phyloP scores from a whole-genome alignment of 2,329 filamentous ascomycete species.

The Thielaviopsis musarum region DNA sequence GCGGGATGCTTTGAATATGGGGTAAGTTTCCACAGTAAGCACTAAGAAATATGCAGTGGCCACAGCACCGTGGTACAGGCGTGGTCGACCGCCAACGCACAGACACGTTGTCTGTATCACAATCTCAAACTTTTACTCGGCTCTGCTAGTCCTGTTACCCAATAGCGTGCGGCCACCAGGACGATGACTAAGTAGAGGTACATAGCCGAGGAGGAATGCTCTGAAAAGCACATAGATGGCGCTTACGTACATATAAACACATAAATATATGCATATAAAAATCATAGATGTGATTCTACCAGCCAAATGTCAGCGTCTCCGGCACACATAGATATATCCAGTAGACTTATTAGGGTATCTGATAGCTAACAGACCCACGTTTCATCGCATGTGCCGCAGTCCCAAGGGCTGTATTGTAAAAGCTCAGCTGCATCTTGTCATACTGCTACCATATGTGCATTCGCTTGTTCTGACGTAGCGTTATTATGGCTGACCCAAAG shows the following conservation, averaged over 20 bases:
- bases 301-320: too few relatives aligned
- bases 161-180: not conserved
- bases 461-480: not conserved
- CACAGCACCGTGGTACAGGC: not conserved
- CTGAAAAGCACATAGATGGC: too few relatives aligned
- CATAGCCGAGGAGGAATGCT: too few relatives aligned
- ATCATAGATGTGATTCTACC: too few relatives aligned
- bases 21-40: not conserved
- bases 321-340: not conserved
- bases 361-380: not conserved
- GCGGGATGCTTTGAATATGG: not conserved
- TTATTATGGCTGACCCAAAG: not conserved
- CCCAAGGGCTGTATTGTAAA: not conserved
- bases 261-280: too few relatives aligned
- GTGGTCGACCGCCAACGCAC: not conserved
- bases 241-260: too few relatives aligned
- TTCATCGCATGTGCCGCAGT: not conserved
- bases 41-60: not conserved
- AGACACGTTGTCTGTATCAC: not conserved
- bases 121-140: not conserved
- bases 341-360: not conserved
- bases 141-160: not conserved
- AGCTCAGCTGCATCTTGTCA: not conserved
- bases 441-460: not conserved
- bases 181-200: too few relatives aligned